Base-by-base conservation (phyloP, 1,284 basidiomycete species). In the Pascua sp. region DNA sequence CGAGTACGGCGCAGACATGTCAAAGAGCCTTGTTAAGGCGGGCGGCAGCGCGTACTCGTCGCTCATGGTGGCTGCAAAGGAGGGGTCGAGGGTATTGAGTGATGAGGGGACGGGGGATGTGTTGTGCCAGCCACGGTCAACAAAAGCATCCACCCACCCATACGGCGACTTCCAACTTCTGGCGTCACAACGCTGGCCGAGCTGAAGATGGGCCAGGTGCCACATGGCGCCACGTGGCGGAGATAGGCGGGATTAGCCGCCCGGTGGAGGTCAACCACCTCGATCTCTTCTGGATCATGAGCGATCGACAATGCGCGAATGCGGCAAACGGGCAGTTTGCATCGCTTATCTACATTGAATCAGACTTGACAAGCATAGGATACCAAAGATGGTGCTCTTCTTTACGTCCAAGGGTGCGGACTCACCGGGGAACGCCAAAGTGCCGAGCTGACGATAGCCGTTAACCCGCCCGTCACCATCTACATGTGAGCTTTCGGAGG, bases 391-490 rank as follows among this genome's bases (percentile, higher is more conserved):
- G 83, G 82, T 84, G 42, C 70, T 83, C 40, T 83, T 82, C 75
- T 84, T 81, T 69, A 80, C 79, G 7, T 83, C 82, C 5, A 80
- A 70, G 54, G 78, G 81, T 80, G 54, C 13, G 69, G 62, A n/a
- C 42, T 49, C 36, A 9, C 11, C 17, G 4, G 24, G 18, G 24
- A 17, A 2, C 42, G 15, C 11, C 15, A 18, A 5, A 13, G 24
- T 57, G 44, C 18, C n/a, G 15, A 44, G 18, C 39, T 59, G 42
- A 43, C 16, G 5, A 1, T 64, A 76, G 80, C 75, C 11, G 77
- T 81, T 8, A 77, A 82, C 41, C 90, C 91, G 1, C 81, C 89
- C 1, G 87, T 83, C 4, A 84, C 80, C 17, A 82, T 96, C 59
- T 96, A 95, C 79, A 95, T 96, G 77, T 77, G 47, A 51, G 73